A percentile compares a stretch with the other conserved stretches of the same genome.
Conservation (phyloP, 1,284 basidiomycete species). For the Ceratobasidium sp. region DNA sequence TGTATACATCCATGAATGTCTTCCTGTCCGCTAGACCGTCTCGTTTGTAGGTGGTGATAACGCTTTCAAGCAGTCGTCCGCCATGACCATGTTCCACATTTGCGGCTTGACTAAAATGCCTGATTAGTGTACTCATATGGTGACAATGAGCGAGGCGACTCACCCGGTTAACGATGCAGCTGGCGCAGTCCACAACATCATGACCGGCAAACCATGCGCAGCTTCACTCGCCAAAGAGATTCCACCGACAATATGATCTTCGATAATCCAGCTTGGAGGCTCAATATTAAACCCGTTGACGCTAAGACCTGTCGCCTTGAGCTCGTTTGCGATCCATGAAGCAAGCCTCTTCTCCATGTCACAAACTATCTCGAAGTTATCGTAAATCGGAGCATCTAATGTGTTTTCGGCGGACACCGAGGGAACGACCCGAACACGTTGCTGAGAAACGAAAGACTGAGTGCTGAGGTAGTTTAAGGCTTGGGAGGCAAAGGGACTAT, state of each 20-base stretch:
- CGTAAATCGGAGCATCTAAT: no score
- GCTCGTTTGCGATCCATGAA: not conserved
- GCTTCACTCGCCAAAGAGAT: slow-evolving; percentile 2
- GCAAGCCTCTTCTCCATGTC: not conserved
- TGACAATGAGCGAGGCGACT: not conserved
- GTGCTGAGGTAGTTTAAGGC: no score
- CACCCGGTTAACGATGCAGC: slow-evolving; percentile 34
- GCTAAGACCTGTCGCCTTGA: not conserved
- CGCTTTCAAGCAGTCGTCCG: not conserved
- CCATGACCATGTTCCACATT: slow-evolving; percentile 23
- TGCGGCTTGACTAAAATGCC: not conserved
- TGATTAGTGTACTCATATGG: not conserved
- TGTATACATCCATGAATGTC: not conserved
- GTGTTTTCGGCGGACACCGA: no score
- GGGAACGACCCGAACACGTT: no score
- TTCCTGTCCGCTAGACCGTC: not conserved
- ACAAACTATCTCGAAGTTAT: not conserved
- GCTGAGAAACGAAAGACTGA: no score
- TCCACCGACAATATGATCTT: slow-evolving; percentile 15
- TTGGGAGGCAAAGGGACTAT: no score
- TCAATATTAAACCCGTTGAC: not conserved
- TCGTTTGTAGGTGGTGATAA: not conserved
- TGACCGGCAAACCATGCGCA: not conserved
- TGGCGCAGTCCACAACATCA: slow-evolving; percentile 20
- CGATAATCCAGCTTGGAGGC: slow-evolving; percentile 17